phyloP scores from a whole-genome alignment of 345 rosid species.

The Euphorbia pulcherrima region DNA sequence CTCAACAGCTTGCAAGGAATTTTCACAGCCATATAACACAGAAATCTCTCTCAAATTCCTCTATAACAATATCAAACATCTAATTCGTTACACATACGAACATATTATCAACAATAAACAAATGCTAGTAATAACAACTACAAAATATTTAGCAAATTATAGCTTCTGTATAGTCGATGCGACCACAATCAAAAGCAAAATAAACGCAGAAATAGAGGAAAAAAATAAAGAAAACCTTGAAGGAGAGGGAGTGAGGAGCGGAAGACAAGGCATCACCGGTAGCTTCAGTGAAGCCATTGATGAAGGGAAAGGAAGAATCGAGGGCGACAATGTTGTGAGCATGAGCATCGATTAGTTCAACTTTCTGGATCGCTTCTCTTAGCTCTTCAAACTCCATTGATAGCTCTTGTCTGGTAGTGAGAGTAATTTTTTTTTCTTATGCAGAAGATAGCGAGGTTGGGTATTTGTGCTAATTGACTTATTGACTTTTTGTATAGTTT shows the following conservation, averaged over 20 bases:
- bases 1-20: conserved; percentile 59
- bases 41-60: conserved; percentile 79
- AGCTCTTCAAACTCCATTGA: conserved; percentile 55
- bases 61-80: conserved; percentile 32
- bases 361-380: conserved; percentile 48
- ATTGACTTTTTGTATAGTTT: no score
- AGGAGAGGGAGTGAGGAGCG: conserved; percentile 68
- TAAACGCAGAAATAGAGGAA: neutral
- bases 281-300: conserved; percentile 68
- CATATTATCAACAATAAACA: neutral
- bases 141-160: neutral
- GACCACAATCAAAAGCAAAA: neutral
- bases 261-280: conserved; percentile 63
- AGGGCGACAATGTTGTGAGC: conserved; percentile 74
- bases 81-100: neutral
- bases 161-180: no score
- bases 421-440: no score
- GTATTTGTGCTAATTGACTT: no score
- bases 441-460: no score
- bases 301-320: conserved; percentile 68
- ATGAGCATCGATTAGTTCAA: conserved; percentile 69
- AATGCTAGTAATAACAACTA: neutral
- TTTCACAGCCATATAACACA: conserved; percentile 59
- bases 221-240: conserved; percentile 45
- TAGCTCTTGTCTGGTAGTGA: neutral